Evolutionary conservation across 345 rosid genomes (phyloP).

Genomic region (Salix viminalis): DNA sequence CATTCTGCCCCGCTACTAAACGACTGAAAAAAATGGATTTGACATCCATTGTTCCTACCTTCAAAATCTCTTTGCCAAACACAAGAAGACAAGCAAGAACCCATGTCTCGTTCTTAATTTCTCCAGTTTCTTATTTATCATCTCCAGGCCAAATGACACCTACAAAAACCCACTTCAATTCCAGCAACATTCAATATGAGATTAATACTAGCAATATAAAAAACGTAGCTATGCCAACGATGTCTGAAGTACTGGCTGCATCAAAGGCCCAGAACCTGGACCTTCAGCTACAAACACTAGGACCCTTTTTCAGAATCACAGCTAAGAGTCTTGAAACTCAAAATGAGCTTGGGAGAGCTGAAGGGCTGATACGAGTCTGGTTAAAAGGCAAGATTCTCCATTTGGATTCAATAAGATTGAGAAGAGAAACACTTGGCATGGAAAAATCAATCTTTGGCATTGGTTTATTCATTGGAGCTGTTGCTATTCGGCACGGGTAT

Average conservation of each 20-base stretch:
- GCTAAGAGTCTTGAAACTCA: conserved; percentile 55
- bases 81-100: background rate
- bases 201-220: background rate
- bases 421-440: conserved; percentile 66
- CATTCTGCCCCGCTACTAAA: background rate
- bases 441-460: conserved; percentile 79
- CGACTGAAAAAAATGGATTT: background rate
- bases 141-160: background rate
- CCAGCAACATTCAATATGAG: background rate
- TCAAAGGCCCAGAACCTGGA: conserved; percentile 71
- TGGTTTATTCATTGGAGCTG: conserved; percentile 86
- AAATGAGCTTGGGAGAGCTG: conserved; percentile 68
- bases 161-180: background rate
- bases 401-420: conserved; percentile 66
- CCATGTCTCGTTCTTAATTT: background rate
- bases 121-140: background rate
- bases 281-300: conserved; percentile 58
- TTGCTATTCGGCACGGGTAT: conserved; percentile 73
- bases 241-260: conserved; percentile 61
- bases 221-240: conserved; percentile 45
- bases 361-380: conserved; percentile 72
- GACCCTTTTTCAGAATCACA: conserved; percentile 80
- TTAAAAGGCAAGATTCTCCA: conserved; percentile 72
- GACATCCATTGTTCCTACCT: background rate
- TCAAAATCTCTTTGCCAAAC: background rate